phyloP scores from a whole-genome alignment of 257 asterid genomes.

The Solanum stenotomum region DNA sequence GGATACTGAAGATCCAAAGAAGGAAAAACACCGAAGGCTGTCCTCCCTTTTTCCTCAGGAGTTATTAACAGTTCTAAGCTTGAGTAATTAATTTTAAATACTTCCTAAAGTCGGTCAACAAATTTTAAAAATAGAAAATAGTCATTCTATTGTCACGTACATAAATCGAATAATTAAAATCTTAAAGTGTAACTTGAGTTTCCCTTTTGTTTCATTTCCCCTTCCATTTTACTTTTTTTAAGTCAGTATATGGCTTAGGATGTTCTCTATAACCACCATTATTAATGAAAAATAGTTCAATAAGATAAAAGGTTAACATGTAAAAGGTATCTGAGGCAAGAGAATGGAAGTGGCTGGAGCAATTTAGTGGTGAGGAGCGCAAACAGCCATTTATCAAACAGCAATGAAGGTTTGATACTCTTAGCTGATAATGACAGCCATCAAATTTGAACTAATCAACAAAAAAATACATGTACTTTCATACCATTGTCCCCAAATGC shows the following conservation, averaged over 20 bases:
- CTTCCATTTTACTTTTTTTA: background rate
- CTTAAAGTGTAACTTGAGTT: background rate
- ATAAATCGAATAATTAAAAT: background rate
- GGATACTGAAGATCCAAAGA: background rate
- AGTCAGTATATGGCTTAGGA: background rate
- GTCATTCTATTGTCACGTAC: background rate
- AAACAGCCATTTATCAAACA: background rate
- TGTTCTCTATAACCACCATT: background rate
- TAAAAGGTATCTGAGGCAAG: background rate
- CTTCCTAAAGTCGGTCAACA: background rate
- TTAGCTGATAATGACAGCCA: background rate
- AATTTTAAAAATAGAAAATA: background rate
- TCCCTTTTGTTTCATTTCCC: background rate
- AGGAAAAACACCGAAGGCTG: background rate
- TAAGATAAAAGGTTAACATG: background rate
- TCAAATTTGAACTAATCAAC: background rate
- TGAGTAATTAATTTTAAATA: background rate
- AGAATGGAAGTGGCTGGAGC: background rate
- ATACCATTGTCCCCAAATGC: slow-evolving; percentile 77
- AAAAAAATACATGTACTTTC: background rate
- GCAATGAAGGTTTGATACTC: background rate
- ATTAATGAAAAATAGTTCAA: background rate
- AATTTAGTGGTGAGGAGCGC: background rate
- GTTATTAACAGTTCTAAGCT: background rate
- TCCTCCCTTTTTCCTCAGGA: background rate